A percentile compares a stretch with the other conserved stretches of the same genome.
Conservation (phyloP, 177 flowering plant genomes). For the Tripterygium wilfordii region DNA sequence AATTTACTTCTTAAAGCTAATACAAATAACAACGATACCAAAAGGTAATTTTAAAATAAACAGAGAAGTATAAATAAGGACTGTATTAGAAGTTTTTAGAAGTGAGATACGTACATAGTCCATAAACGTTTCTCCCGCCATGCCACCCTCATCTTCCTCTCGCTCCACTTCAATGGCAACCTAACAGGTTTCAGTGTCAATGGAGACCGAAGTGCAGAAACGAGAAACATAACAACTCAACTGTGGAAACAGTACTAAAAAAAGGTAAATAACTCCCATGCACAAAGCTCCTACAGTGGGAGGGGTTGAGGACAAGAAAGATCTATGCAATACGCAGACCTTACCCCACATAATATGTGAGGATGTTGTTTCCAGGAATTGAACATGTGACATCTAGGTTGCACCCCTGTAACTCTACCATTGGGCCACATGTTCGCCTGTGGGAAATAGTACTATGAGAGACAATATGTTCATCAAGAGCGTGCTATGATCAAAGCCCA, state of each 20-base stretch:
- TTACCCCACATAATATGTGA: too few species aligned
- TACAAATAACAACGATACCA: neutral
- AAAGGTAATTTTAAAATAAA: neutral
- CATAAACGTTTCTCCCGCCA: slow-evolving; percentile 87
- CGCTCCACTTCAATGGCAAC: slow-evolving; percentile 92
- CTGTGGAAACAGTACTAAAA: neutral
- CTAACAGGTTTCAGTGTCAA: slow-evolving; percentile 26
- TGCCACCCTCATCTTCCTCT: slow-evolving; percentile 96
- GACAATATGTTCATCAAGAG: too few species aligned
- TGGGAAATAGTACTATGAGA: too few species aligned
- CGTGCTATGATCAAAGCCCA: too few species aligned
- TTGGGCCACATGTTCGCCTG: too few species aligned
- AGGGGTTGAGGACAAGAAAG: too few species aligned
- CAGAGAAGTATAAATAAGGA: neutral
- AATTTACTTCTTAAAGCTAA: neutral
- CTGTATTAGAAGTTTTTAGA: slow-evolving; percentile 6
- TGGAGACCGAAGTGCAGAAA: neutral
- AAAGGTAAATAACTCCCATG: too few species aligned
- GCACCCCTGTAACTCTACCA: too few species aligned
- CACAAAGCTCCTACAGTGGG: too few species aligned
- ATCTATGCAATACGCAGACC: too few species aligned
- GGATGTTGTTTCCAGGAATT: too few species aligned
- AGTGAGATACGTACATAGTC: slow-evolving; percentile 67
- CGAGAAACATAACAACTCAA: neutral
- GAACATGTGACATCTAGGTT: too few species aligned